phyloP scores from a whole-genome alignment of 306 rosid species.

The Cyclanthera cordifolia region DNA sequence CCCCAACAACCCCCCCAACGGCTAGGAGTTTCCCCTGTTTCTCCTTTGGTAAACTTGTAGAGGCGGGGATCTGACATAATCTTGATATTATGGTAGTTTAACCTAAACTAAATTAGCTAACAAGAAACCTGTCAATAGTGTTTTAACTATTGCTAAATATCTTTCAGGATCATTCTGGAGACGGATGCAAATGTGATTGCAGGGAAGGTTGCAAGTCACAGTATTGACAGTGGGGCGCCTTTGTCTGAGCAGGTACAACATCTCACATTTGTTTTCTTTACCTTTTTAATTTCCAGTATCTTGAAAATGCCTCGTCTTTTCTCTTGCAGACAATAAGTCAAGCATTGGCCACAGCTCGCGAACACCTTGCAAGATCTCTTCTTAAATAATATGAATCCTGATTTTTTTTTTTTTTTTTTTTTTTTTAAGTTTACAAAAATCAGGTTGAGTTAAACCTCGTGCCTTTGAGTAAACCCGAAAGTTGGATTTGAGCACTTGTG shows the following conservation, averaged over 20 bases:
- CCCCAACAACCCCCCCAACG: too few relatives aligned
- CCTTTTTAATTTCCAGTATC: background rate
- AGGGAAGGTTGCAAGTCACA: constrained; percentile 84
- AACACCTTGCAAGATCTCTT: constrained; percentile 80
- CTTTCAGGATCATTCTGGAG: constrained; percentile 66
- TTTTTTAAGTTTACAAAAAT: too few relatives aligned
- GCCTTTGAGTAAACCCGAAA: background rate
- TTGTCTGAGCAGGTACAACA: constrained; percentile 78
- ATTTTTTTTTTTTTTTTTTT: too few relatives aligned
- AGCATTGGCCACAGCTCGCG: constrained; percentile 90
- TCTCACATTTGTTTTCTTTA: constrained; percentile 6
- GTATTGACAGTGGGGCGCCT: constrained; percentile 54
- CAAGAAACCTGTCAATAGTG: background rate
- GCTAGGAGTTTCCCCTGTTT: too few relatives aligned
- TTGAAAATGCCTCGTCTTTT: background rate
- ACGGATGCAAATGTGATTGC: constrained; percentile 68
- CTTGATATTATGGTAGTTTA: too few relatives aligned
- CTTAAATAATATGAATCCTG: constrained; percentile 66
- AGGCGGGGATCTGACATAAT: too few relatives aligned
- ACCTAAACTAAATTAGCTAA: too few relatives aligned
- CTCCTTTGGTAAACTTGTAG: too few relatives aligned
- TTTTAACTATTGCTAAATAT: background rate
- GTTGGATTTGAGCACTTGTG: constrained; percentile 6
- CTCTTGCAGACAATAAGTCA: constrained; percentile 76
- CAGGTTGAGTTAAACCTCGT: background rate